Conservation (phyloP, 306 rosid genomes). For the Sicyos edulis region DNA sequence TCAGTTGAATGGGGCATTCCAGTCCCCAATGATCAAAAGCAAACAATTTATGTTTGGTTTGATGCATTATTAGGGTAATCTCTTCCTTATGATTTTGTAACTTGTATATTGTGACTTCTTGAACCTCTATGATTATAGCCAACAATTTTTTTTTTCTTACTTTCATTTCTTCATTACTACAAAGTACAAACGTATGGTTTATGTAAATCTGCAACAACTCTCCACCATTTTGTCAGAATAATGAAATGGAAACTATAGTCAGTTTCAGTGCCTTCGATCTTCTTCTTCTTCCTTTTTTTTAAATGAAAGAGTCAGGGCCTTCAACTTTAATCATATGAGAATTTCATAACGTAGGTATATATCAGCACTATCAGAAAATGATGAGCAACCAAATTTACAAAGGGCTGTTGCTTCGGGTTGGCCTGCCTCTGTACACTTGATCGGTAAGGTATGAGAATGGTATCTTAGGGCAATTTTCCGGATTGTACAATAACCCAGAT, state of each 20-base stretch:
- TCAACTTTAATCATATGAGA: neutral
- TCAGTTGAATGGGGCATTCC: conserved; percentile 98
- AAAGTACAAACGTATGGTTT: conserved; percentile 22
- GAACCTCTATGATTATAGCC: neutral
- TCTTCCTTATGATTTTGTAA: neutral
- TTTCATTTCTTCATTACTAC: neutral
- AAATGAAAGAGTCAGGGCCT: too few species aligned
- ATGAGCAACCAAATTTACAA: conserved; percentile 49
- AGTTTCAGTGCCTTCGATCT: conserved; percentile 12
- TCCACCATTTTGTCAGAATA: neutral
- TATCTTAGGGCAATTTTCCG: neutral
- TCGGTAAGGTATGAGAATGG: conserved; percentile 67
- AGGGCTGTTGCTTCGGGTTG: conserved; percentile 71
- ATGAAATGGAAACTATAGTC: conserved; percentile 5
- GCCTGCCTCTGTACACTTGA: conserved; percentile 91
- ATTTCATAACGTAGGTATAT: conserved; percentile 52
- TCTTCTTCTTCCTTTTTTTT: too few species aligned
- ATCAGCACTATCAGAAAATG: conserved; percentile 73
- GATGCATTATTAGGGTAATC: conserved; percentile 92
- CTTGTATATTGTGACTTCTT: neutral
- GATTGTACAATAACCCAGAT: too few species aligned
- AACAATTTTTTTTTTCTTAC: neutral
- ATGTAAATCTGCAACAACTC: conserved; percentile 1
- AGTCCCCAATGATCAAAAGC: conserved; percentile 75
- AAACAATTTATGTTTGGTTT: conserved; percentile 95